Evolutionary conservation across 306 rosid species (phyloP).

Genomic region (Pterocarpus macrocarpus): DNA sequence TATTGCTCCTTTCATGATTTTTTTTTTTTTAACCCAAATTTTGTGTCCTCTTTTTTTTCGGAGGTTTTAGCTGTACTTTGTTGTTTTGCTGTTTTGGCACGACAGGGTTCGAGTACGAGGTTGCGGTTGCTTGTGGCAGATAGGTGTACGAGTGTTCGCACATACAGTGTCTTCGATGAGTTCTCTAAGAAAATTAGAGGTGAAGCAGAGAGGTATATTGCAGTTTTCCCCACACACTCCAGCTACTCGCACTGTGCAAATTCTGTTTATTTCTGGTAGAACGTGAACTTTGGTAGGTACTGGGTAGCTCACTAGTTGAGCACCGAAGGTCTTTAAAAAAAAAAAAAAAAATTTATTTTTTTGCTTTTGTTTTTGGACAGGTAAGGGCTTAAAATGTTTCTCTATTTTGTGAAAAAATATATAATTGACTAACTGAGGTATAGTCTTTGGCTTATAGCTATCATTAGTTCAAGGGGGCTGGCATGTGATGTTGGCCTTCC

Average conservation of each 20-base stretch:
- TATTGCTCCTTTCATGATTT: background rate
- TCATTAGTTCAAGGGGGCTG: no score
- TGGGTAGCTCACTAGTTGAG: background rate
- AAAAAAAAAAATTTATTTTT: no score
- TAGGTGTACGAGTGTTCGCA: slow-evolving; percentile 55
- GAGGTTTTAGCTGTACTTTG: background rate
- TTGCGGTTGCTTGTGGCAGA: slow-evolving; percentile 54
- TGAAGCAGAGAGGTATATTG: slow-evolving; percentile 78
- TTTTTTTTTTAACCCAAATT: background rate
- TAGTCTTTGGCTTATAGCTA: no score
- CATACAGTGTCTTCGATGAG: slow-evolving; percentile 78
- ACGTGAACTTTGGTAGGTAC: background rate
- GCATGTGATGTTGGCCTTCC: no score
- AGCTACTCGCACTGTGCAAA: background rate
- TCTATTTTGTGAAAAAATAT: no score
- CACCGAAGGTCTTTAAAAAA: no score
- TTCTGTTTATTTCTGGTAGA: background rate
- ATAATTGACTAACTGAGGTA: no score
- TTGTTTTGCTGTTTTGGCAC: background rate
- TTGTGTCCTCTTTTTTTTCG: background rate
- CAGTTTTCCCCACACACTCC: background rate
- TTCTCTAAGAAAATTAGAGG: slow-evolving; percentile 82
- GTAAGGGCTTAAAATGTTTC: no score
- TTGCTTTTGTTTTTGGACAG: no score
- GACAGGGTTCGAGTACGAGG: slow-evolving; percentile 59